A percentile compares a stretch with the other conserved stretches of the same genome.
Conservation (phyloP, 805 yeast species). For the Barnettozyma californica region DNA sequence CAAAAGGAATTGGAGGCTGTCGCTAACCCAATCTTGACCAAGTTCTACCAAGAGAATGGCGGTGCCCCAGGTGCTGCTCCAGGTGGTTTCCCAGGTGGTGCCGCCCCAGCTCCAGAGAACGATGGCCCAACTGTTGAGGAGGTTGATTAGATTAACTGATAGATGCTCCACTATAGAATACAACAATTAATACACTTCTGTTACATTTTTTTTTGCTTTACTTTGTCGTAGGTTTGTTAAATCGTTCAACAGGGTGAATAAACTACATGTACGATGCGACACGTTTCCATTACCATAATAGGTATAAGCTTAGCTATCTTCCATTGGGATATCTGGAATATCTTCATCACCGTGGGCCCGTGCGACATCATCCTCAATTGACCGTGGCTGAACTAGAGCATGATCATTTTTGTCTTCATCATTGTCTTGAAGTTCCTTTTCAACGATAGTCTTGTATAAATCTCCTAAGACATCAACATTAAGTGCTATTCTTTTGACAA, state of each 20-base stretch:
- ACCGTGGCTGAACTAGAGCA: constrained; percentile 4
- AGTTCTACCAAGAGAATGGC: constrained; percentile 94
- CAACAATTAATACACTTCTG: neutral
- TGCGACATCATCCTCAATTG: neutral
- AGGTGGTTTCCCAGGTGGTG: constrained; percentile 53
- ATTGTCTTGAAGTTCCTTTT: constrained; percentile 5
- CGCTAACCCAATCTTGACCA: constrained; percentile 95
- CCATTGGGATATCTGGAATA: constrained; percentile 14
- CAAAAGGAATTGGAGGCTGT: constrained; percentile 93
- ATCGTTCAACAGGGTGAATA: no score
- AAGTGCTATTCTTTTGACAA: constrained; percentile 31
- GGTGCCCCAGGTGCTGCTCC: constrained; percentile 62
- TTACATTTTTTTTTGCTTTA: neutral
- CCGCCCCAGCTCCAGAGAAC: constrained; percentile 40
- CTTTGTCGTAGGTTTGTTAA: neutral
- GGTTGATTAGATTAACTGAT: constrained; percentile 47
- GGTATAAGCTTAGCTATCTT: constrained; percentile 4
- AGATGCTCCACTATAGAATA: constrained; percentile 3
- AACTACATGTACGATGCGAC: no score
- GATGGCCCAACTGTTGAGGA: constrained; percentile 74
- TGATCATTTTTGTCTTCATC: constrained; percentile 8
- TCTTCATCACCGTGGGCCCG: constrained; percentile 5
- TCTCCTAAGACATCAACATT: constrained; percentile 35
- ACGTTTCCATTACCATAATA: neutral
- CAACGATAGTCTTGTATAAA: constrained; percentile 11